Evolutionary conservation across 2,329 filamentous ascomycete genomes (phyloP).

Genomic region (Cladosporium oxysporum): DNA sequence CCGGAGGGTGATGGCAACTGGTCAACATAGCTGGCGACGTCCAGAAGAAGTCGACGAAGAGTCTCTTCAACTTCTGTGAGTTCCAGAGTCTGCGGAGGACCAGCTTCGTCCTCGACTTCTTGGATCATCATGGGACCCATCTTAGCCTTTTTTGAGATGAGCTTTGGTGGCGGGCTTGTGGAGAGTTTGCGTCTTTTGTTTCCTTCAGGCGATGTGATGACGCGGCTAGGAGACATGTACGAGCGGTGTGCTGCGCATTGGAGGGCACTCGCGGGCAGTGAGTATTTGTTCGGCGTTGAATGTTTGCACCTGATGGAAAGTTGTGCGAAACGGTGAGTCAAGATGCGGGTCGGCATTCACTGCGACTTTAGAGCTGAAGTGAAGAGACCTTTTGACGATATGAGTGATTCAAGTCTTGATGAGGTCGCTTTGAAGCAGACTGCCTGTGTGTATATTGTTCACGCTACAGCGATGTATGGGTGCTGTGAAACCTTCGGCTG

Average conservation of each 20-base stretch:
- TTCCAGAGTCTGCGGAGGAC: slow-evolving; percentile 40
- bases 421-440: background rate
- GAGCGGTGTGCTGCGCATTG: slow-evolving; percentile 25
- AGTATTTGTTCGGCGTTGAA: background rate
- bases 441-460: background rate
- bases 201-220: slow-evolving; percentile 31
- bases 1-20: slow-evolving; percentile 30
- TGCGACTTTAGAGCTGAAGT: background rate
- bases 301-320: slow-evolving; percentile 14
- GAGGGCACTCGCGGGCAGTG: background rate
- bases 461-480: background rate
- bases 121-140: slow-evolving; percentile 37
- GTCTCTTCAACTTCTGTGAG: slow-evolving; percentile 72
- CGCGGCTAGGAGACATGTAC: slow-evolving; percentile 37
- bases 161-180: slow-evolving; percentile 21
- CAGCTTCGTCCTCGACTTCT: slow-evolving; percentile 33
- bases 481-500: background rate
- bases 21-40: slow-evolving; percentile 74
- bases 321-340: slow-evolving; percentile 18
- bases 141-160: slow-evolving; percentile 20
- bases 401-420: background rate
- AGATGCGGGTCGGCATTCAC: slow-evolving; percentile 13
- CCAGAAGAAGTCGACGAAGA: slow-evolving; percentile 74
- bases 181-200: slow-evolving; percentile 34
- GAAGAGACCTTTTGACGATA: background rate